Conservation (phyloP, 768 basidiomycete species). For the Auricularia cornea region DNA sequence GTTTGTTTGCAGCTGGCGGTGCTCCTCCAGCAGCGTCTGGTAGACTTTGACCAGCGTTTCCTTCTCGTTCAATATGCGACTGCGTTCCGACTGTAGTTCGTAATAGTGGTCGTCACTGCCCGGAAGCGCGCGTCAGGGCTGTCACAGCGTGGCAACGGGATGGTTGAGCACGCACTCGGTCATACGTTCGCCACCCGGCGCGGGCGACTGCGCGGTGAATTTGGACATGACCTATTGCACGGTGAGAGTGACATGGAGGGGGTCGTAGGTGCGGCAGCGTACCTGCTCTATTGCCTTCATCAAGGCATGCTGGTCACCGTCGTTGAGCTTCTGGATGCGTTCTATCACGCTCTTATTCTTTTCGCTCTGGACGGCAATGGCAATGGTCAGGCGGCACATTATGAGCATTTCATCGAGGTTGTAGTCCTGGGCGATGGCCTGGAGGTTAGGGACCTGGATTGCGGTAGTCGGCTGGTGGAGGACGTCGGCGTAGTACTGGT, state of each 20-base stretch:
- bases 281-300: constrained; percentile 96
- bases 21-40: constrained; percentile 65
- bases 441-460: constrained; percentile 82
- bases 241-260: neutral
- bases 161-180: constrained; percentile 55
- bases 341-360: constrained; percentile 83
- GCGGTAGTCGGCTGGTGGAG: constrained; percentile 70
- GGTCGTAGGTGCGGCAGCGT: constrained; percentile 13
- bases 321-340: constrained; percentile 76
- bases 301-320: constrained; percentile 76
- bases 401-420: constrained; percentile 55
- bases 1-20: constrained; percentile 62
- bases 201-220: constrained; percentile 46
- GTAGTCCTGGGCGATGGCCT: constrained; percentile 73
- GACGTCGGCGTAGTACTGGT: constrained; percentile 79
- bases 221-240: constrained; percentile 62
- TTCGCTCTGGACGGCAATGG: constrained; percentile 83
- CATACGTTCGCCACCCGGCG: constrained; percentile 52
- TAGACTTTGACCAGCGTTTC: constrained; percentile 80
- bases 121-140: neutral
- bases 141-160: neutral
- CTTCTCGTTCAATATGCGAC: constrained; percentile 72
- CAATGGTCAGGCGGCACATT: constrained; percentile 75
- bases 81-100: constrained; percentile 71
- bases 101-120: constrained; percentile 84